phyloP scores from a whole-genome alignment of 805 yeast species.

The Cyberlindnera mississippiensis region DNA sequence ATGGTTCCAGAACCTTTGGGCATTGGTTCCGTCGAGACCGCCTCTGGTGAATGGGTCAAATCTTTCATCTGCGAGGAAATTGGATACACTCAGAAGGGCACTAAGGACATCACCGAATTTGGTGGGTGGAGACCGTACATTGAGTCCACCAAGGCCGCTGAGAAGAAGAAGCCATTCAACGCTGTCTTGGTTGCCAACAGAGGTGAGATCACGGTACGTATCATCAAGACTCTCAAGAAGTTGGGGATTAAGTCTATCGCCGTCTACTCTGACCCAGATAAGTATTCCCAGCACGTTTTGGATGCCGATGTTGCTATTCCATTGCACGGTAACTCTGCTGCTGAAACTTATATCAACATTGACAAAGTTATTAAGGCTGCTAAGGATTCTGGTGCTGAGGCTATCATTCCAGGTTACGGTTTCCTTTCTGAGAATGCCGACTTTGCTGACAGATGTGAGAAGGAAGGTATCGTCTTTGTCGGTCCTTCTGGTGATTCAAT shows the following conservation, averaged over 20 bases:
- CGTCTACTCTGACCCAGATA: slow-evolving; percentile 86
- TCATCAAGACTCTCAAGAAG: slow-evolving; percentile 82
- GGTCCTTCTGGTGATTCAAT: slow-evolving; percentile 98
- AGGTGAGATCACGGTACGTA: slow-evolving; percentile 96
- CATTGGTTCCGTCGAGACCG: slow-evolving; percentile 86
- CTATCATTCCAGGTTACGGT: slow-evolving; percentile 98
- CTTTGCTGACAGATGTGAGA: slow-evolving; percentile 81
- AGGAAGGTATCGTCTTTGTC: slow-evolving; percentile 83
- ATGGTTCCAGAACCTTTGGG: slow-evolving; percentile 96
- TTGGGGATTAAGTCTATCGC: slow-evolving; percentile 78
- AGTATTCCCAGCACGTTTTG: slow-evolving; percentile 81
- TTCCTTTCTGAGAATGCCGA: slow-evolving; percentile 95
- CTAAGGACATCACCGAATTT: slow-evolving; percentile 74
- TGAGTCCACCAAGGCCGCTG: slow-evolving; percentile 29
- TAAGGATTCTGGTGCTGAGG: slow-evolving; percentile 78
- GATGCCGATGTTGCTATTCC: slow-evolving; percentile 81
- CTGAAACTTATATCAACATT: slow-evolving; percentile 83
- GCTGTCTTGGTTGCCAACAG: slow-evolving; percentile 93
- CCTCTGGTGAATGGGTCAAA: slow-evolving; percentile 78
- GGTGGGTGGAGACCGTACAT: slow-evolving; percentile 87
- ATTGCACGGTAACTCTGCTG: slow-evolving; percentile 76
- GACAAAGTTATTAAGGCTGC: slow-evolving; percentile 88
- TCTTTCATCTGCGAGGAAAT: slow-evolving; percentile 92
- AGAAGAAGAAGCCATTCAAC: slow-evolving; percentile 56
- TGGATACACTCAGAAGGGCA: slow-evolving; percentile 70